Evolutionary conservation across 2,329 filamentous ascomycete genomes (phyloP).

Genomic region (Emmonsia crescens): DNA sequence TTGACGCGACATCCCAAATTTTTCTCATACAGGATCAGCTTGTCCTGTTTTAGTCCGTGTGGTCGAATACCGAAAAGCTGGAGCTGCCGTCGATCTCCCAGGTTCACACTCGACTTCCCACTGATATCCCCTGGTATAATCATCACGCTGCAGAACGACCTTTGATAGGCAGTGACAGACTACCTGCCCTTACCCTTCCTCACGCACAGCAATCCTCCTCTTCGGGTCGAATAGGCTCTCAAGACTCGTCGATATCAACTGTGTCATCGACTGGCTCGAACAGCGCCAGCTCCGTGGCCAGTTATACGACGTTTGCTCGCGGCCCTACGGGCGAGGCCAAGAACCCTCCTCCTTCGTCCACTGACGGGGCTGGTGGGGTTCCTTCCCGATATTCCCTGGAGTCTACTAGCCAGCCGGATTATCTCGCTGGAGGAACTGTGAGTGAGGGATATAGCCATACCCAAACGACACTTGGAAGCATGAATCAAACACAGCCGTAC

Average conservation of each 20-base stretch:
- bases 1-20: background rate
- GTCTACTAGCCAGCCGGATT: constrained; percentile 24
- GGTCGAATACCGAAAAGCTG: constrained; percentile 70
- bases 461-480: constrained; percentile 39
- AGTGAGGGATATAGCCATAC: constrained; percentile 34
- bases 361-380: constrained; percentile 43
- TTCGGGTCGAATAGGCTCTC: constrained; percentile 61
- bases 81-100: constrained; percentile 81
- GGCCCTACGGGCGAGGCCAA: constrained; percentile 42
- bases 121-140: constrained; percentile 61
- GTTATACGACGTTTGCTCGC: constrained; percentile 46
- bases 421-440: constrained; percentile 25
- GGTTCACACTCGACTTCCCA: constrained; percentile 67
- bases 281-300: constrained; percentile 45
- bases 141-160: constrained; percentile 54
- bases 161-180: constrained; percentile 60
- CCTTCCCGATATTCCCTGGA: constrained; percentile 27
- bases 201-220: constrained; percentile 53
- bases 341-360: constrained; percentile 55
- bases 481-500: constrained; percentile 75
- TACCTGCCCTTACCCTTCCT: constrained; percentile 60
- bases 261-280: constrained; percentile 40
- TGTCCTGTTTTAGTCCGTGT: constrained; percentile 5
- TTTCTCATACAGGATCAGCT: background rate
- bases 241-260: constrained; percentile 40